These are phyloP conservation scores for Coniochaeta hoffmannii DNA, from an alignment of 2,329 filamentous ascomycete genomes.

Conservation along the genomic window DNA sequence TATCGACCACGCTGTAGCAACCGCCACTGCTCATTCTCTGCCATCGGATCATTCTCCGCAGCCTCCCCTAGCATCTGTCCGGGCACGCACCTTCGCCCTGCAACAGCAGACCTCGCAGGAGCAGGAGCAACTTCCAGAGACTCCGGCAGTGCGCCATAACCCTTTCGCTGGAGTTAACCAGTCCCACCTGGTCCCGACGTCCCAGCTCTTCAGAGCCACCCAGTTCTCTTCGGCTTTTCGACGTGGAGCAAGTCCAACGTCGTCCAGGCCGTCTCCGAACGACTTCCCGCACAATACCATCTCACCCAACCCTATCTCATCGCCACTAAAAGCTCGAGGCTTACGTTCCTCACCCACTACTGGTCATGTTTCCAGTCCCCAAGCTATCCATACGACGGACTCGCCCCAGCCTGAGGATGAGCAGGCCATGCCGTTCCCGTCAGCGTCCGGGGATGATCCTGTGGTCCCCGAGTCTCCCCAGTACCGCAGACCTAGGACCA, in stretches of 20 bases:
- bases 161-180: conserved; percentile 32
- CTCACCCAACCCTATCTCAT: conserved; percentile 37
- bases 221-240: conserved; percentile 46
- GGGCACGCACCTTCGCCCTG: not conserved
- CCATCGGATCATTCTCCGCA: not conserved
- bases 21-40: conserved; percentile 26
- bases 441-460: not conserved
- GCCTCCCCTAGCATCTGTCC: not conserved
- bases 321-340: conserved; percentile 42
- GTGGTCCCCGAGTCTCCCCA: not conserved
- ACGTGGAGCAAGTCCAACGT: conserved; percentile 42
- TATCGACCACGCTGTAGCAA: conserved; percentile 25
- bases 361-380: conserved; percentile 13
- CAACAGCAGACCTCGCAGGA: conserved; percentile 1
- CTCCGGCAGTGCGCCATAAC: conserved; percentile 40
- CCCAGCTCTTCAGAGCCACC: conserved; percentile 49
- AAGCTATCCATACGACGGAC: conserved; percentile 14
- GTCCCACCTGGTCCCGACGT: conserved; percentile 26
- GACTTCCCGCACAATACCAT: conserved; percentile 34
- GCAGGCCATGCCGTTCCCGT: conserved; percentile 10
- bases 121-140: conserved; percentile 29
- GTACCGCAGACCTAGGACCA: conserved; percentile 2
- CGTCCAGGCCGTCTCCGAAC: conserved; percentile 48
- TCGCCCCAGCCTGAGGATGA: conserved; percentile 28
- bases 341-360: conserved; percentile 35